Evolutionary conservation across 2,329 filamentous ascomycete species (phyloP).

Genomic region (Stagonosporopsis vannaccii): DNA sequence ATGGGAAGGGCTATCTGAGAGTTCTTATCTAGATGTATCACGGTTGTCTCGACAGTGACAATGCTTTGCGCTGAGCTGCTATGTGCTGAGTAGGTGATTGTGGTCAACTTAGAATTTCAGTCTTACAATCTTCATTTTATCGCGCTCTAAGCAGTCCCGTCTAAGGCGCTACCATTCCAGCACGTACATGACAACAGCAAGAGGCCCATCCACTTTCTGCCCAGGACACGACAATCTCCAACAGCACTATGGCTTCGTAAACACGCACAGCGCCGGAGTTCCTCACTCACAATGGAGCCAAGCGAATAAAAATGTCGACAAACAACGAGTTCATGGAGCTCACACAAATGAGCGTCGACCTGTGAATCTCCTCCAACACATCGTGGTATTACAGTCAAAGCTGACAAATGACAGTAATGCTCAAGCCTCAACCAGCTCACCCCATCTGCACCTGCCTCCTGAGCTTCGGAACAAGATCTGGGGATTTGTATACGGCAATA

Average conservation of each 20-base stretch:
- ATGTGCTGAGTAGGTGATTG: background rate
- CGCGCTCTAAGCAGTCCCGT: background rate
- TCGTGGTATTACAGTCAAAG: background rate
- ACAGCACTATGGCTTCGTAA: background rate
- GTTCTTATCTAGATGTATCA: background rate
- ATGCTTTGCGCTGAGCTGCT: background rate
- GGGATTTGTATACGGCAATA: background rate
- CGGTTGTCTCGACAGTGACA: background rate
- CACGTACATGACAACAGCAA: background rate
- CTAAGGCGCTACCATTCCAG: too few relatives aligned
- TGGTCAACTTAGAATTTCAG: background rate
- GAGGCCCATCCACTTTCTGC: too few relatives aligned
- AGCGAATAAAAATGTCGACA: background rate
- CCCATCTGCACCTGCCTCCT: background rate
- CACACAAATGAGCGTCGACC: background rate
- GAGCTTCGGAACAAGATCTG: background rate
- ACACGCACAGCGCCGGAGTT: background rate
- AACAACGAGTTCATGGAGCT: background rate
- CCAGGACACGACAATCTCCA: too few relatives aligned
- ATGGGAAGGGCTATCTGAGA: constrained; percentile 8
- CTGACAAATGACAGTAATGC: background rate
- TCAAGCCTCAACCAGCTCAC: background rate
- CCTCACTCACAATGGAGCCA: background rate
- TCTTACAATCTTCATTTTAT: background rate
- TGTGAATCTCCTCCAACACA: background rate